These are phyloP conservation scores for Heterobasidion occidentale DNA, from an alignment of 1,284 basidiomycete species.

Conservation along the genomic window DNA sequence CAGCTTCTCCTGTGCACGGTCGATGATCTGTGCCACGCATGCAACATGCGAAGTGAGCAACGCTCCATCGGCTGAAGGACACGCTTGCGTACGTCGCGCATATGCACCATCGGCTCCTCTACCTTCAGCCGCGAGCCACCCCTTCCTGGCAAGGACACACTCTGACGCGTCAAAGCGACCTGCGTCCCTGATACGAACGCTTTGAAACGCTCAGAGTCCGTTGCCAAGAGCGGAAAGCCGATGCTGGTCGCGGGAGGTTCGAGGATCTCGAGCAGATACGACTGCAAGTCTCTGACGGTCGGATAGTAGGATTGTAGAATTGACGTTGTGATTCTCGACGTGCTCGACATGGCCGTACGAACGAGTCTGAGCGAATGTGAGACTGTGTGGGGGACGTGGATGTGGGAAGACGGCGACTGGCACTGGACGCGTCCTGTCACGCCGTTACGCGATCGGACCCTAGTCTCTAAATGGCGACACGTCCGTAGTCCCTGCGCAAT, in stretches of 20 bases:
- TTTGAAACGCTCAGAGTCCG: constrained; percentile 16
- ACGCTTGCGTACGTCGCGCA: constrained; percentile 41
- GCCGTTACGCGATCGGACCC: not conserved
- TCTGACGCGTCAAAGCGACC: constrained; percentile 2
- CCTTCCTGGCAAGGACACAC: not conserved
- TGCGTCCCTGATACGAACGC: constrained; percentile 6
- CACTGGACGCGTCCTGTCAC: not conserved
- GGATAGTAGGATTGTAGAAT: constrained; percentile 31
- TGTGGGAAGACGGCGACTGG: not conserved
- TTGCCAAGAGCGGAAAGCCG: constrained; percentile 3
- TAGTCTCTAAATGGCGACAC: not conserved
- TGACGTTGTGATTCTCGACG: not conserved
- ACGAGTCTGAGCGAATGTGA: not conserved
- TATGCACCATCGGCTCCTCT: constrained; percentile 35
- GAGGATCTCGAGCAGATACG: constrained; percentile 35
- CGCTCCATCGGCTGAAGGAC: not conserved
- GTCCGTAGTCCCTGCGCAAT: not conserved
- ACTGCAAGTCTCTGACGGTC: constrained; percentile 27
- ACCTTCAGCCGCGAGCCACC: constrained; percentile 17
- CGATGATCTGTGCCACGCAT: constrained; percentile 41
- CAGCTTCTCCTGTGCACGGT: constrained; percentile 47
- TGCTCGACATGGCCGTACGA: not conserved
- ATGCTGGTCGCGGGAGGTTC: constrained; percentile 9
- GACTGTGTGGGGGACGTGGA: not conserved
- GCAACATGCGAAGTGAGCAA: not conserved